Evolutionary conservation across 495 filamentous ascomycete genomes (phyloP).

Genomic region (Parathielavia hyrcaniae): DNA sequence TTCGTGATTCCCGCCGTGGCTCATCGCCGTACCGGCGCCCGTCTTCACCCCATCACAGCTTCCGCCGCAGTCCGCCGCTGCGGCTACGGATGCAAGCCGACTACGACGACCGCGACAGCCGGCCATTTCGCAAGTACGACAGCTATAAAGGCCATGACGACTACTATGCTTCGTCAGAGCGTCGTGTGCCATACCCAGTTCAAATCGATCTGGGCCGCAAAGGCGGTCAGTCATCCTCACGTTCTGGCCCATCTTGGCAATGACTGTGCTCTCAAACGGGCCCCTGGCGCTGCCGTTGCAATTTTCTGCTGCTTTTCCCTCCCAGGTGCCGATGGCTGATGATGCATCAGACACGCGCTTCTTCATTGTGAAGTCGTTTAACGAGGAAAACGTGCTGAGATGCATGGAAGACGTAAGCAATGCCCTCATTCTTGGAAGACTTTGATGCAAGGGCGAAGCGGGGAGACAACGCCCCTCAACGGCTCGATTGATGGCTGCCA

Average conservation of each 20-base stretch:
- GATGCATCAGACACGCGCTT: slow-evolving; percentile 36
- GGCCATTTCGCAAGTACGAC: slow-evolving; percentile 10
- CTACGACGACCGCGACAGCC: slow-evolving; percentile 21
- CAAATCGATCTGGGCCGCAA: slow-evolving; percentile 6
- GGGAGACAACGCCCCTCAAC: not conserved
- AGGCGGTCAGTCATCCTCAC: slow-evolving; percentile 2
- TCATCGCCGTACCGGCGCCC: slow-evolving; percentile 17
- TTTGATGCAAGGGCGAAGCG: not conserved
- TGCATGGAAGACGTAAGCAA: slow-evolving; percentile 40
- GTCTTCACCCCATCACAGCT: slow-evolving; percentile 13
- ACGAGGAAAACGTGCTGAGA: slow-evolving; percentile 37
- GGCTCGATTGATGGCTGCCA: too few relatives aligned
- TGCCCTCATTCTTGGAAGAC: not conserved
- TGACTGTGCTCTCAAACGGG: not conserved
- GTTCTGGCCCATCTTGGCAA: not conserved
- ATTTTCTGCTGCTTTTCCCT: slow-evolving; percentile 1
- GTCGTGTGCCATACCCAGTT: slow-evolving; percentile 1
- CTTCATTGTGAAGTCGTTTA: slow-evolving; percentile 45
- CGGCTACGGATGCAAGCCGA: slow-evolving; percentile 24
- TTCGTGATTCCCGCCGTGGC: slow-evolving; percentile 1
- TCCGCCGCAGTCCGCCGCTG: slow-evolving; percentile 18
- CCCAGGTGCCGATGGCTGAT: not conserved
- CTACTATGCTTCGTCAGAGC: not conserved
- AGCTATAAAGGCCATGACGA: slow-evolving; percentile 12
- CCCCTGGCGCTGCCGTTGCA: not conserved